phyloP scores from a whole-genome alignment of 1,284 basidiomycete genomes.

The Xerocomus nothofagi region DNA sequence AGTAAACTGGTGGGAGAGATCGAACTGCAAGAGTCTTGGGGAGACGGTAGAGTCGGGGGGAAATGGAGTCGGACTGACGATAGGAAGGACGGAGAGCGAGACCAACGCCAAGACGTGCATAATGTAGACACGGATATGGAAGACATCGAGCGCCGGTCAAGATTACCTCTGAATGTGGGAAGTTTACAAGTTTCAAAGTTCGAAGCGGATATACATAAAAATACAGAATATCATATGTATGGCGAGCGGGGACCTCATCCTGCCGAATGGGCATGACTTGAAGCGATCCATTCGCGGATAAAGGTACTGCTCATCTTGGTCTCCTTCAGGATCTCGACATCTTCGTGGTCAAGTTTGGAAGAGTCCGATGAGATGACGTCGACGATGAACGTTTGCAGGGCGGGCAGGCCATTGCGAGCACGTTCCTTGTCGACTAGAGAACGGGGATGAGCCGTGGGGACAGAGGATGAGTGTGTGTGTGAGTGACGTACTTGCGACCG shows the following conservation, averaged over 20 bases:
- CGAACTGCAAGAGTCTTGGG: constrained; percentile 23
- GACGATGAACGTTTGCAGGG: constrained; percentile 74
- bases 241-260: constrained; percentile 5
- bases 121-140: not conserved
- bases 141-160: not conserved
- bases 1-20: constrained; percentile 24
- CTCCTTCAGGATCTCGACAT: constrained; percentile 66
- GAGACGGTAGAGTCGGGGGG: not conserved
- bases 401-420: constrained; percentile 51
- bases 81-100: not conserved
- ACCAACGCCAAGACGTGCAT: constrained; percentile 11
- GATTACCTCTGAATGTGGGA: not conserved
- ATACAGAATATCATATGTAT: constrained; percentile 3
- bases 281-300: constrained; percentile 81
- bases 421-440: constrained; percentile 63
- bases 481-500: constrained; percentile 57
- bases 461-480: not conserved
- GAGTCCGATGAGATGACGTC: constrained; percentile 79
- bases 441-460: constrained; percentile 2
- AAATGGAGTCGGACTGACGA: not conserved
- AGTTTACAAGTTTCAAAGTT: no score
- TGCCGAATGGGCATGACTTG: constrained; percentile 21
- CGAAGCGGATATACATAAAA: not conserved
- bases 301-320: constrained; percentile 90
- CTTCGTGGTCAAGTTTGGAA: constrained; percentile 56